Evolutionary conservation across 768 basidiomycete genomes (phyloP).

Genomic region (Ramaria sp.): DNA sequence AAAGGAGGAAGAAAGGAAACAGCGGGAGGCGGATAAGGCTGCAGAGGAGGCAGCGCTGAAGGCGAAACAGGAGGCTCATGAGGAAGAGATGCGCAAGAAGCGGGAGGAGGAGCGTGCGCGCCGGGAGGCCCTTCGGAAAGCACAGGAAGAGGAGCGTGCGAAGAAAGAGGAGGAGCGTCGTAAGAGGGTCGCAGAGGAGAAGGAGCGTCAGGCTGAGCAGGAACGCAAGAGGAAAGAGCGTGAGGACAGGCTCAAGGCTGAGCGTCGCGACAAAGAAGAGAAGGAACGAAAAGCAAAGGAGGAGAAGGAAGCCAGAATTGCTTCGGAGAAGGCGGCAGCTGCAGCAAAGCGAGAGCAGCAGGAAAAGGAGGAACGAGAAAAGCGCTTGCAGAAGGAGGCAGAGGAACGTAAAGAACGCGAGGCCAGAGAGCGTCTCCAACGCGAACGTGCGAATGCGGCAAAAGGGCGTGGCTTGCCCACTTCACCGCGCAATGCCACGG

Average conservation of each 20-base stretch:
- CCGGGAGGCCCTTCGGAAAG: conserved; percentile 67
- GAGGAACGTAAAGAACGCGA: conserved; percentile 43
- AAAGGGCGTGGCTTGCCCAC: conserved; percentile 6
- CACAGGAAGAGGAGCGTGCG: conserved; percentile 71
- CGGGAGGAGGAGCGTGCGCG: conserved; percentile 79
- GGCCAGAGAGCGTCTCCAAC: conserved; percentile 14
- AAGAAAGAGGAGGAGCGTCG: conserved; percentile 79
- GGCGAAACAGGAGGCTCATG: conserved; percentile 63
- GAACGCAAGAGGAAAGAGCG: conserved; percentile 66
- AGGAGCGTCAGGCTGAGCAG: conserved; percentile 67
- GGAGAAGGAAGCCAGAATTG: conserved; percentile 50
- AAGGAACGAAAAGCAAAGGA: conserved; percentile 52
- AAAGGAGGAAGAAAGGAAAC: conserved; percentile 86
- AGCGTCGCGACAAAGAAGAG: conserved; percentile 45
- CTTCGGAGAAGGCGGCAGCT: conserved; percentile 34
- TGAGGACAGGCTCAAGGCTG: conserved; percentile 47
- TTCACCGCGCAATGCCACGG: conserved; percentile 4
- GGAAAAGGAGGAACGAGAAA: conserved; percentile 55
- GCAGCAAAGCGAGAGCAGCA: conserved; percentile 26
- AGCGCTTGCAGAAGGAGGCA: conserved; percentile 35
- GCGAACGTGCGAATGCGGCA: background rate
- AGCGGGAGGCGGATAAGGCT: conserved; percentile 73
- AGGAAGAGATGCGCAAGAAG: conserved; percentile 72
- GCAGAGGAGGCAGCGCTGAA: conserved; percentile 74
- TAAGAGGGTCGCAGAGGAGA: conserved; percentile 67